phyloP scores from a whole-genome alignment of 1,284 basidiomycete species.

The Rhodotorula glutinis region DNA sequence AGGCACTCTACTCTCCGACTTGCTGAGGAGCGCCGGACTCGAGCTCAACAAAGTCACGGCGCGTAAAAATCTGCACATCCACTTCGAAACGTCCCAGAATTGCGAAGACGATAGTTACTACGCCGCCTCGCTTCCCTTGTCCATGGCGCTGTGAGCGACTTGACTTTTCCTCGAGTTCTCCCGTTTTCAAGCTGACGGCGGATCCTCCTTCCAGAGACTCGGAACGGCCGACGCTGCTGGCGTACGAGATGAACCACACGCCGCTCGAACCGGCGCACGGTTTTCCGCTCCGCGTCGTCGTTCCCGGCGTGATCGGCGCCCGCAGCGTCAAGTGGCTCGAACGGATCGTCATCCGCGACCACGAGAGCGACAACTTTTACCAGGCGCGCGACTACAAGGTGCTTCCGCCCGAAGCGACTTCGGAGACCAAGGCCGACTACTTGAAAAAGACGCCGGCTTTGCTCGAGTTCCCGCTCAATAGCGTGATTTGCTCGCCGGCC shows the following conservation, averaged over 20 bases:
- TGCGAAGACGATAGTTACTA: constrained; percentile 37
- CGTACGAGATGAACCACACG: constrained; percentile 61
- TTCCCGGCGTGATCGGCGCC: constrained; percentile 61
- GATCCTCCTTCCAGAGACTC: constrained; percentile 18
- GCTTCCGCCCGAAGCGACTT: constrained; percentile 27
- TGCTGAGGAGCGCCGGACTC: constrained; percentile 14
- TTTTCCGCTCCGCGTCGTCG: constrained; percentile 57
- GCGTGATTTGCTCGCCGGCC: constrained; percentile 25
- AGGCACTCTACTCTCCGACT: constrained; percentile 20
- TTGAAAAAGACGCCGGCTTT: constrained; percentile 19
- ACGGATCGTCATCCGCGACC: constrained; percentile 47
- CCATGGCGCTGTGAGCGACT: constrained; percentile 32
- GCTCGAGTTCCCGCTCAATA: constrained; percentile 32
- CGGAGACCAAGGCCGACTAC: constrained; percentile 35
- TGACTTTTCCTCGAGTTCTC: no score
- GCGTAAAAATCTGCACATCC: constrained; percentile 25
- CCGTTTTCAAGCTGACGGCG: no score
- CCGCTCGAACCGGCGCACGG: constrained; percentile 59
- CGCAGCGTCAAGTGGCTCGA: constrained; percentile 61
- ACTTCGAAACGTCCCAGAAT: constrained; percentile 33
- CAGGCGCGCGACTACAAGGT: constrained; percentile 38
- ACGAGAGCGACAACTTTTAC: constrained; percentile 35
- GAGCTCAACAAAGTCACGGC: not conserved
- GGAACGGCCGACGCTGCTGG: constrained; percentile 52
- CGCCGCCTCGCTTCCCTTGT: constrained; percentile 36